phyloP scores from a whole-genome alignment of 2,329 filamentous ascomycete genomes.

The Cladosporium sp. region DNA sequence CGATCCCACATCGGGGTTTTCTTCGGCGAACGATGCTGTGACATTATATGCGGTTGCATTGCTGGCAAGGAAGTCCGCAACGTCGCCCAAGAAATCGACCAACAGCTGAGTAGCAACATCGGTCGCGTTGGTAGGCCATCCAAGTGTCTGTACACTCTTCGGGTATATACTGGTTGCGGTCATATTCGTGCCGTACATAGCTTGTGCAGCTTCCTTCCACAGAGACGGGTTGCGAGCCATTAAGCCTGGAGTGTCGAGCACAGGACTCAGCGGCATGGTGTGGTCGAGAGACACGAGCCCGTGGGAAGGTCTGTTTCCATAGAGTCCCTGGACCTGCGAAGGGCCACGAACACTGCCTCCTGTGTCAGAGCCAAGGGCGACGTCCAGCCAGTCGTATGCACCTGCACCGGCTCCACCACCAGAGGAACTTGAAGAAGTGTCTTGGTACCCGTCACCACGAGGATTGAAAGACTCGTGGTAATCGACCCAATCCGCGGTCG shows the following conservation, averaged over 20 bases:
- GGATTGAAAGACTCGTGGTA: conserved; percentile 40
- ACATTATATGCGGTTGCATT: conserved; percentile 33
- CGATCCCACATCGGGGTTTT: conserved; percentile 28
- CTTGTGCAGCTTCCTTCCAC: conserved; percentile 38
- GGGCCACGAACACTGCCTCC: conserved; percentile 46
- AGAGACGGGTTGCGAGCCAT: conserved; percentile 38
- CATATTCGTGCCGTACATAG: conserved; percentile 40
- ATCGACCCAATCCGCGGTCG: conserved; percentile 49
- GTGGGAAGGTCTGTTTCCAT: conserved; percentile 45
- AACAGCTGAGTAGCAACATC: conserved; percentile 33
- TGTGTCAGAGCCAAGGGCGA: conserved; percentile 45
- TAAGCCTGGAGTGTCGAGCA: conserved; percentile 43
- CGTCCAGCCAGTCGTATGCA: conserved; percentile 44
- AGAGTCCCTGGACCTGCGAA: conserved; percentile 43
- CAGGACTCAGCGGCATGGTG: conserved; percentile 43
- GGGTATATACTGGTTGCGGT: conserved; percentile 36
- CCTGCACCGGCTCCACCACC: conserved; percentile 40
- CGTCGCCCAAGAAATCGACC: conserved; percentile 37
- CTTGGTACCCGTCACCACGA: conserved; percentile 40
- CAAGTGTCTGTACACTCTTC: conserved; percentile 34
- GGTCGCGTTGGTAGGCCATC: conserved; percentile 34
- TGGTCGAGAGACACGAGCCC: conserved; percentile 42
- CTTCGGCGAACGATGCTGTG: conserved; percentile 15
- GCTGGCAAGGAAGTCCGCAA: conserved; percentile 37
- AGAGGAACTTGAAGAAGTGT: conserved; percentile 42